Evolutionary conservation across 2,329 filamentous ascomycete genomes (phyloP), one percentile per base, ranked within the genome.

Genomic region (Aspergillus glaucus): DNA sequence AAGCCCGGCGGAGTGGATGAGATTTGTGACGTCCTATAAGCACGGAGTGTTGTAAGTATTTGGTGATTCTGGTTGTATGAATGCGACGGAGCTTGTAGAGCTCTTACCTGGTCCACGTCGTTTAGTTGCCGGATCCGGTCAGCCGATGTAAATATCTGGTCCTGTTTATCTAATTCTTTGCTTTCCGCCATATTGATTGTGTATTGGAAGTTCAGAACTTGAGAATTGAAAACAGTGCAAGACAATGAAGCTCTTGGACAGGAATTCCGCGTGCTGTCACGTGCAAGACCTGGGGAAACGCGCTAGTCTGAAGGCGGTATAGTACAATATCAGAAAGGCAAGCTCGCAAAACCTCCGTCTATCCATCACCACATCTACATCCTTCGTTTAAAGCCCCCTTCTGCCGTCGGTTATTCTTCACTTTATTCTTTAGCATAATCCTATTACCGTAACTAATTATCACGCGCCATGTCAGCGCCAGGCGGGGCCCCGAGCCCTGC

Each of bases 71-170:
- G 8, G 17, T 17, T 19, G 10, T 19, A 19, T 40, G 10, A 10
- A 6, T 21, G 37, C 19, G 19, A 21, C 6, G 19, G 34, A 17
- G 26, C 26, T 12, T 10, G 17, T 37, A 37, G 34, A 37, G 34
- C 26, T 46, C 50, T 36, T 63, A 84, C 82, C 62, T 80, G 80
- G 70, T 94, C 89, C 58, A 95, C 87, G 39, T 85, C 81, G 57
- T 84, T 86, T 48, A 95, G 80, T 61, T 94, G 88, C 49, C 84
- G 77, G 55, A 95, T 89, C 55, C 87, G 87, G 65, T 94, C 86
- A 37, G 85, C 79, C 30, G 86, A 79, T 8, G 82, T 86, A 56
- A 91, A 86, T n/a, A 58, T 61, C 39, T 64, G 55, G 46, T 65
- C 57, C 6, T 61, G 50, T 43, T 62, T 54, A 26, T 56, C 45